phyloP scores from a whole-genome alignment of 208 protist species.

The Acanthamoeba castellanii region DNA sequence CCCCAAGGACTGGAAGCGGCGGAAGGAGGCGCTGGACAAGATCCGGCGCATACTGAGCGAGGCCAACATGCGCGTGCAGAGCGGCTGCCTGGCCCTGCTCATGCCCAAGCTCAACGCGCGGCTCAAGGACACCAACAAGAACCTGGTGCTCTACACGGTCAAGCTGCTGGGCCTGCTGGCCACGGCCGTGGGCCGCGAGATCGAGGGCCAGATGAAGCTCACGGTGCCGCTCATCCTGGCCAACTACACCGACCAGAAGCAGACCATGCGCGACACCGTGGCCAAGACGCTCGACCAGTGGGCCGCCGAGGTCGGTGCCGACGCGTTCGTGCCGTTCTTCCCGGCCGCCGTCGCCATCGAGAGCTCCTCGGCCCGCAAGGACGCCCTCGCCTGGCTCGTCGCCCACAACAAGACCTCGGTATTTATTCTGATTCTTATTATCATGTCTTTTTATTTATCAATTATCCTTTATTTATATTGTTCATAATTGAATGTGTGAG shows the following conservation, averaged over 20 bases:
- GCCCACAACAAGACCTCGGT: conserved; percentile 15
- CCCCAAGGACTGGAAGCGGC: conserved; percentile 78
- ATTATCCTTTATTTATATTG: no score
- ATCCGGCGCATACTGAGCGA: conserved; percentile 52
- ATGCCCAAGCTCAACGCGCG: conserved; percentile 64
- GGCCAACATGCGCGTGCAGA: conserved; percentile 62
- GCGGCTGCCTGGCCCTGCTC: conserved; percentile 58
- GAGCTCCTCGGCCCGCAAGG: conserved; percentile 39
- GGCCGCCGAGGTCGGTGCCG: conserved; percentile 15
- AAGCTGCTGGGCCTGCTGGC: conserved; percentile 74
- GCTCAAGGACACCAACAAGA: conserved; percentile 82
- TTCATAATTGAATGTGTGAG: no score
- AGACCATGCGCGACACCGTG: conserved; percentile 68
- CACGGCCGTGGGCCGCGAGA: conserved; percentile 61
- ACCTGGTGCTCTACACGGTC: conserved; percentile 72
- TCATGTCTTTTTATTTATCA: no score
- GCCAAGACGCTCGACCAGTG: conserved; percentile 58
- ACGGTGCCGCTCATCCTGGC: conserved; percentile 3
- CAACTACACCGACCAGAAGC: conserved; percentile 77
- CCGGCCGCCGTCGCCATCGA: conserved; percentile 14
- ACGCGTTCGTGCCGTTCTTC: conserved; percentile 63
- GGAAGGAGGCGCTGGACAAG: conserved; percentile 76
- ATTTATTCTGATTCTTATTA: neutral
- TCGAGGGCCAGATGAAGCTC: conserved; percentile 31
- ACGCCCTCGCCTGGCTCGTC: conserved; percentile 42